These are phyloP conservation scores for Saccharomycopsis vini DNA, from an alignment of 805 yeast genomes.

Conservation along the genomic window DNA sequence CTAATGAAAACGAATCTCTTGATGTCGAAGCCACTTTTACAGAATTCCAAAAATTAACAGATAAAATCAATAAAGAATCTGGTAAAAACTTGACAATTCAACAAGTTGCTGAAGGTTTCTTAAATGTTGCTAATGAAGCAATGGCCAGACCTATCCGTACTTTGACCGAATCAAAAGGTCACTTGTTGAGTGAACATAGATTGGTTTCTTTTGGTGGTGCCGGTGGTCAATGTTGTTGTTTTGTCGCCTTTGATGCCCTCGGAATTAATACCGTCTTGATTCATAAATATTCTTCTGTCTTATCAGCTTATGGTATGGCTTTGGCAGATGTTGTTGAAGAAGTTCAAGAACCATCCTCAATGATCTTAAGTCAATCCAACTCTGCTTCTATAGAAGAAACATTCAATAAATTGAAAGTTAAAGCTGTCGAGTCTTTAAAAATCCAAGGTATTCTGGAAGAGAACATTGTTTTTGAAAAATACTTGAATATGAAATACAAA, in stretches of 20 bases:
- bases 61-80: constrained; percentile 42
- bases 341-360: constrained; percentile 62
- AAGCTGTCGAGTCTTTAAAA: constrained; percentile 33
- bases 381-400: constrained; percentile 32
- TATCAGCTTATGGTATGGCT: constrained; percentile 84
- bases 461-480: constrained; percentile 41
- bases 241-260: constrained; percentile 55
- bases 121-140: constrained; percentile 75
- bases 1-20: constrained; percentile 61
- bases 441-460: constrained; percentile 9
- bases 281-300: constrained; percentile 73
- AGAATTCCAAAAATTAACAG: constrained; percentile 48
- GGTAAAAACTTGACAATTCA: constrained; percentile 39
- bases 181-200: constrained; percentile 52
- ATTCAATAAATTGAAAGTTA: constrained; percentile 35
- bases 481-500: constrained; percentile 67
- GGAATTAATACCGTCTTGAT: constrained; percentile 63
- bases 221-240: constrained; percentile 84
- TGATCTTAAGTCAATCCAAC: constrained; percentile 29
- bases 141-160: constrained; percentile 89
- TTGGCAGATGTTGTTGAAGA: constrained; percentile 81
- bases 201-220: constrained; percentile 88
- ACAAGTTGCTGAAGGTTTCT: constrained; percentile 72
- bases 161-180: constrained; percentile 79
- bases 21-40: constrained; percentile 43